A percentile compares a stretch with the other conserved stretches of the same genome.
Conservation (phyloP, 2,329 filamentous ascomycete species). For the Graphilbum ipis-grandicollis region DNA sequence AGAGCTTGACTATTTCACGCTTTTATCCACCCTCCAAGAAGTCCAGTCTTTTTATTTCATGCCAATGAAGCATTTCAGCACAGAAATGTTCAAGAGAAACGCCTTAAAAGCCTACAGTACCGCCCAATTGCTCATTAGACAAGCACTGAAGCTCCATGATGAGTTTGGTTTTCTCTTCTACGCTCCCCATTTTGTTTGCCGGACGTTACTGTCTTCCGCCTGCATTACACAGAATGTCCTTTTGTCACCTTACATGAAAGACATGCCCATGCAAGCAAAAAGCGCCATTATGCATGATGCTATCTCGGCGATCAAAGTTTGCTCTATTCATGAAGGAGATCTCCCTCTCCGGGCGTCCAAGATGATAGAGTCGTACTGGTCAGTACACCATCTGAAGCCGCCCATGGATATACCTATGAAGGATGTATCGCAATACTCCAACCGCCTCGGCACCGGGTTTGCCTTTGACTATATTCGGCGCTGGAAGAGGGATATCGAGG, state of each 20-base stretch:
- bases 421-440: slow-evolving; percentile 22
- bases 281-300: slow-evolving; percentile 16
- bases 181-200: slow-evolving; percentile 30
- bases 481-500: slow-evolving; percentile 25
- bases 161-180: slow-evolving; percentile 23
- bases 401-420: slow-evolving; percentile 18
- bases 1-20: slow-evolving; percentile 31
- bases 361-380: slow-evolving; percentile 33
- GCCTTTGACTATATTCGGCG: slow-evolving; percentile 30
- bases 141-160: slow-evolving; percentile 24
- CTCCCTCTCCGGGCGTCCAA: slow-evolving; percentile 25
- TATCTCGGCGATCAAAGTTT: slow-evolving; percentile 20
- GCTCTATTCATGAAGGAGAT: slow-evolving; percentile 30
- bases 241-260: slow-evolving; percentile 23
- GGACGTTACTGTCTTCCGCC: slow-evolving; percentile 25
- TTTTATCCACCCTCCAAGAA: slow-evolving; percentile 31
- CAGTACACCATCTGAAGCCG: slow-evolving; percentile 19
- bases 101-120: slow-evolving; percentile 30
- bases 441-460: slow-evolving; percentile 29
- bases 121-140: slow-evolving; percentile 25
- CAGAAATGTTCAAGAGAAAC: slow-evolving; percentile 24
- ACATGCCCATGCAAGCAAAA: slow-evolving; percentile 12
- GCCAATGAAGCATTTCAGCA: slow-evolving; percentile 20
- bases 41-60: slow-evolving; percentile 35
- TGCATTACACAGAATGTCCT: slow-evolving; percentile 28